Evolutionary conservation across 2,329 filamentous ascomycete genomes (phyloP), one percentile per base, ranked within the genome.

Genomic region (Fusarium irregulare): DNA sequence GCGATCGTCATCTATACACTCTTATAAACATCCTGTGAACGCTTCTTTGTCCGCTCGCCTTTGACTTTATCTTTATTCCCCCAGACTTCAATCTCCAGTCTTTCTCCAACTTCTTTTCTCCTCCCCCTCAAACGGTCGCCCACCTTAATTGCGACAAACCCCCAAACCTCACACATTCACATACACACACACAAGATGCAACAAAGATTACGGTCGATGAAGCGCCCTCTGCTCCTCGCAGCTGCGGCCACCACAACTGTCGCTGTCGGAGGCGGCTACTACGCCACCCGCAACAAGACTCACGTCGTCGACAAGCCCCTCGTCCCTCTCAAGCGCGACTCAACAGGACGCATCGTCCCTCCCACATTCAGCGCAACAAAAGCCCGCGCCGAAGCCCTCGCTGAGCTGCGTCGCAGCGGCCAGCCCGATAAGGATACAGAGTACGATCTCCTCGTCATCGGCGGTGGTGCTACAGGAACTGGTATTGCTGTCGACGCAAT

Each of bases 401-500:
- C 79, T 45, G 80, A 82, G 20, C 76, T 83, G n/a, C 76, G 80
- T 12, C 76, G 76, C 23, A 75, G 77, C 68, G 65, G 61, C 34
- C 67, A 77, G 48, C 73, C 76, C 25, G 79, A 81, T 18, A 60
- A 49, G n/a, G 80, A 81, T 13, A 86, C 90, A 45, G 85, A 88
- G 55, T 95, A 94, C 75, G 93, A 95, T 77, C 83, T 96, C 42
- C 83, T 95, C 69, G 84, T 96, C 74, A 93, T 95, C 74, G 92
- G 92, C 60, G 92, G 89, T 68, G 92, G 92, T 70, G 92, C 92
- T 16, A 95, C 93, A 3, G 92, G 92, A 16, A 87, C 92, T 8
- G 92, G 92, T 25, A 93, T 96, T 74, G 92, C 93, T 14, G 86
- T 96, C 47, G 92, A 96, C 80, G 92, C 92, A 37, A 91, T 89